A percentile compares a stretch with the other conserved stretches of the same genome.
phyloP scores from a whole-genome alignment of 1,284 basidiomycete species.

The Ceratobasidium sp. region DNA sequence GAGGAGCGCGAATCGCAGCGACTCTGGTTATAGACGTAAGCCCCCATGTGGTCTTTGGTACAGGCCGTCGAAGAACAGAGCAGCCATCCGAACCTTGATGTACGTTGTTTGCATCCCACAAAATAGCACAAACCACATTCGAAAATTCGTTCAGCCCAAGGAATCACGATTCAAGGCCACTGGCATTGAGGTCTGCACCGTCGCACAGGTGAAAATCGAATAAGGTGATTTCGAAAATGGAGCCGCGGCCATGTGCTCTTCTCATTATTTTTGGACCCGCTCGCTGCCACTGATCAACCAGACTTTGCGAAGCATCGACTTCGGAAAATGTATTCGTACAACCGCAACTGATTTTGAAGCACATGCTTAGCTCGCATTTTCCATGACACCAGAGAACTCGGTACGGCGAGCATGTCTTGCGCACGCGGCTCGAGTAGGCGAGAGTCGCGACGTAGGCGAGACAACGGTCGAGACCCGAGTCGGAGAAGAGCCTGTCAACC shows the following conservation, averaged over 20 bases:
- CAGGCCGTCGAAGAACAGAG: neutral
- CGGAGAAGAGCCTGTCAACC: neutral
- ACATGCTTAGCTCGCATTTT: neutral
- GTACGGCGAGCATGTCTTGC: neutral
- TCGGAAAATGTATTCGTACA: neutral
- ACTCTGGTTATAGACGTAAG: neutral
- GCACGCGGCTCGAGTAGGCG: neutral
- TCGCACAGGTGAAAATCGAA: no score
- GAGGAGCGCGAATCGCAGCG: neutral
- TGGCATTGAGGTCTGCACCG: neutral
- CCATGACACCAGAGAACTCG: neutral
- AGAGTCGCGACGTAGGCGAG: neutral
- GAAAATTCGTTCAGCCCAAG: neutral
- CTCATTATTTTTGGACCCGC: conserved; percentile 10
- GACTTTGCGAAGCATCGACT: neutral
- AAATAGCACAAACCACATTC: neutral
- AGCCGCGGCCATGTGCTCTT: conserved; percentile 13
- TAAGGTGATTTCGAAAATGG: conserved; percentile 12
- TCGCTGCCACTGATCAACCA: conserved; percentile 1
- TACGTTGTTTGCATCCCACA: neutral
- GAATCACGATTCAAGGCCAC: neutral
- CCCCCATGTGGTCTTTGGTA: conserved; percentile 10
- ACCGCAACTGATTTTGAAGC: neutral
- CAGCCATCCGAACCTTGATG: neutral
- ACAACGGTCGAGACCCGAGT: neutral